Base-by-base conservation (phyloP, 2,329 filamentous ascomycete genomes). In the Tolypocladium sp. region DNA sequence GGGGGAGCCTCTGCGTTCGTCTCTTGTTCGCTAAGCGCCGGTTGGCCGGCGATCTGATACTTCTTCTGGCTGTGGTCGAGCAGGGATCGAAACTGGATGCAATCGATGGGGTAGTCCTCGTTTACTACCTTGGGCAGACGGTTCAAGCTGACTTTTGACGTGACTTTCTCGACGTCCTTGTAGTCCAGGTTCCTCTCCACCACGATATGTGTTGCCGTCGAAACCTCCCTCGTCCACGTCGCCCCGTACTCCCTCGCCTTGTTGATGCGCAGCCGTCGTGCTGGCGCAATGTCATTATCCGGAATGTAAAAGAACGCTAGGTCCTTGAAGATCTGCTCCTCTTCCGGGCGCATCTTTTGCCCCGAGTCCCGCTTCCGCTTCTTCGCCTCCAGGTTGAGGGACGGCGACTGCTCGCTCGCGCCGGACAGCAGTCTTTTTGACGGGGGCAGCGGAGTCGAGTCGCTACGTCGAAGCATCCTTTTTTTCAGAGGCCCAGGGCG, bases 291-390 rank as follows among this genome's bases (percentile, higher is more conserved):
- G 63, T 93, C 88, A 63, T 91, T 84, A 64, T 94, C 89, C 0
- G 92, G 93, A 7, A 96, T 84, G 70, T 94, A 96, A 73, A 85
- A 90, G 63, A 91, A 88, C 0, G 74, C 70, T n/a, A 89, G 71
- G 0, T 74, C 80, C 52, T 75, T 79, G 68, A 92, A 87, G 6
- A 90, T 78, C 63, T 82, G 79, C 59, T 82, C 72, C 1, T 71
- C 69, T 61, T 84, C 79, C 0, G 83, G 79, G 1, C 82, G 74
- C 25, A 77, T 61, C 56, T 77, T 79, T 27, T 79, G 60, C 2
- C 69, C 62, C 1, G 68, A 61, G 49, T 76, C 66, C 58, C 74
- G 70, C 67, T 83, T 85, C 46, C 79, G 74, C 65, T 82, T 82
- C 58, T 71, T 73, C 67, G 72, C 69, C 2, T 63, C 55, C 22